These are phyloP conservation scores for Geranium brycei DNA, from an alignment of 345 rosid genomes.

Conservation along the genomic window DNA sequence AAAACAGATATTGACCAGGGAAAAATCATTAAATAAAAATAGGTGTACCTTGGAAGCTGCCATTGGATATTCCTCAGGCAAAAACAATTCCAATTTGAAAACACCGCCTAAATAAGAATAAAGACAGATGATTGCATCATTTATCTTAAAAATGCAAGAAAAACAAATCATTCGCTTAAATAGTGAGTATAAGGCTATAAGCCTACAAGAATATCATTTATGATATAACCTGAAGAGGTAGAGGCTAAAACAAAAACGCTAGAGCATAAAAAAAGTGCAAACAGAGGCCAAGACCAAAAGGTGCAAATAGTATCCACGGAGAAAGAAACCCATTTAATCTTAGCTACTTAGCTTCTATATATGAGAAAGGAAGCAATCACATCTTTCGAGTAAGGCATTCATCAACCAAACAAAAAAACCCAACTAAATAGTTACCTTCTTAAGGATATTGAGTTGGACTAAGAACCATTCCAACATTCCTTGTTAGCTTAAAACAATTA, in stretches of 20 bases:
- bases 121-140: neutral
- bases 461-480: conserved; percentile 45
- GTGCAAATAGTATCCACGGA: no score
- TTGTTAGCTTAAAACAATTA: no score
- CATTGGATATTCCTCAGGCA: conserved; percentile 42
- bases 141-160: neutral
- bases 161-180: neutral
- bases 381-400: neutral
- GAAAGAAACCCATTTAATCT: neutral
- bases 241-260: no score
- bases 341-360: neutral
- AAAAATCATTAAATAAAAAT: neutral
- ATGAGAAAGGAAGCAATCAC: neutral
- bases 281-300: no score
- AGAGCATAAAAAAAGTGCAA: no score
- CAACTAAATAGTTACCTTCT: neutral
- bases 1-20: no score
- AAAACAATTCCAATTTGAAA: conserved; percentile 35
- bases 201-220: neutral
- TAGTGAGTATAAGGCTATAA: no score
- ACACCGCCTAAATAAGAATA: conserved; percentile 21
- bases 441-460: conserved; percentile 41
- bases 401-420: no score
- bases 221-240: neutral
- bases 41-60: conserved; percentile 30